phyloP scores from a whole-genome alignment of 2,329 filamentous ascomycete genomes.

The Stagonosporopsis vannaccii region DNA sequence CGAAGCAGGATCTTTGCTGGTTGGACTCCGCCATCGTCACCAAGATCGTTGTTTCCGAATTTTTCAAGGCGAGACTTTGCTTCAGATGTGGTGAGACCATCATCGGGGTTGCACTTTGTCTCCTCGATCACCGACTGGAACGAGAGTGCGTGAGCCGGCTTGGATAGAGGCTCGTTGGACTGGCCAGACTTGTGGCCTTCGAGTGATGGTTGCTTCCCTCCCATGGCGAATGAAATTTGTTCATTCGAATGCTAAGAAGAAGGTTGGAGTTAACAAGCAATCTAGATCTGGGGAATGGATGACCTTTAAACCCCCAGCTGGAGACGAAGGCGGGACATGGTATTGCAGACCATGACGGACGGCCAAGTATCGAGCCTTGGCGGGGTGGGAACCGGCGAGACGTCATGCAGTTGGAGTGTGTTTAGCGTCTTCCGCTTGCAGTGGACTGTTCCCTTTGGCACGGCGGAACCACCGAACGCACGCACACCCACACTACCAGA shows the following conservation, averaged over 20 bases:
- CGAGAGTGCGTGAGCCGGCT: slow-evolving; percentile 69
- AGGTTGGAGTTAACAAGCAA: slow-evolving; percentile 39
- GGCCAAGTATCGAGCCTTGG: slow-evolving; percentile 45
- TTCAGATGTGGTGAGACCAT: slow-evolving; percentile 68
- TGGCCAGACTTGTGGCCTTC: slow-evolving; percentile 54
- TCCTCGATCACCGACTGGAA: slow-evolving; percentile 61
- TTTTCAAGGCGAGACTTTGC: slow-evolving; percentile 54
- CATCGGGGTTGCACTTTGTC: slow-evolving; percentile 70
- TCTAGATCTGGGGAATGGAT: slow-evolving; percentile 37
- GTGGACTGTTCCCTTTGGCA: slow-evolving; percentile 11
- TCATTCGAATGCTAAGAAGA: slow-evolving; percentile 31
- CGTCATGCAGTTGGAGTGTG: slow-evolving; percentile 34
- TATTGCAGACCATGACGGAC: slow-evolving; percentile 26
- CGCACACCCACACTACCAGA: not conserved
- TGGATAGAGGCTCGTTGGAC: slow-evolving; percentile 62
- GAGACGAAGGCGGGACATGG: slow-evolving; percentile 29
- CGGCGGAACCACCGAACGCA: slow-evolving; percentile 13
- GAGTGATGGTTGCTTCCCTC: slow-evolving; percentile 47
- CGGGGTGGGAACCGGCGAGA: slow-evolving; percentile 29
- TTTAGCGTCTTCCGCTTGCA: slow-evolving; percentile 20
- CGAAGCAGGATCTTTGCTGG: slow-evolving; percentile 78
- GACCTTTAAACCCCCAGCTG: slow-evolving; percentile 39
- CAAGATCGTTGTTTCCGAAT: slow-evolving; percentile 74
- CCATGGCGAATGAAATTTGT: slow-evolving; percentile 41
- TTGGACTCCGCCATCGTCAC: slow-evolving; percentile 72